Base-by-base conservation (phyloP, 176 grass and related monocot genomes). In the Carex littledalei region DNA sequence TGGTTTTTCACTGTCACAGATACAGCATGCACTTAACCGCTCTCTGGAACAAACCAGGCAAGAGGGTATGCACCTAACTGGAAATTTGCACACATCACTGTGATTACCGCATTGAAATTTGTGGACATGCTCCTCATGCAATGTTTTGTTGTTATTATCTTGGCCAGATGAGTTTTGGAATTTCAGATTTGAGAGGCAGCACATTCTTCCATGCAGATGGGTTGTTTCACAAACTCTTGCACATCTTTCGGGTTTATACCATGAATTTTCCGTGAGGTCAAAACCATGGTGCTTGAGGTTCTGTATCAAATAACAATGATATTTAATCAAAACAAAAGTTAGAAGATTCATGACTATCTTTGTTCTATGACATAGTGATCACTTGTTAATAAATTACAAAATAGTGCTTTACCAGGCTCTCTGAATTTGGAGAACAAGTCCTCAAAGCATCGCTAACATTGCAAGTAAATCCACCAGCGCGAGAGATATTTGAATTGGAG, bases 181-280 rank as follows among this genome's bases (percentile, higher is more conserved):
- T 39, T 91, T 79, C 67, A 31, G 64, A 88, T 88, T 80, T 83
- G 91, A 85, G 73, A 91, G 86, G 85, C 83, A 92, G 63, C 95
- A 93, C 71, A 82, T 75, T 81, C 68, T 89, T 72, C 83, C 86
- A 87, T 91, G 87, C 4, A 92, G 81, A 16, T 21, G 82, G 34
- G 41, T 84, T n/a, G 56, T 80, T 93, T 89, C 85, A 73, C 79
- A 26, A 86, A 79, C 88, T 83, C 50, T 63, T 20, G 88, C 86
- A 69, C 58, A 84, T 72, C 69, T 88, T 92, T 86, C 89, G 57
- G 88, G 89, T n/a, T 63, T 81, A 74, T 83, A 15, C 45, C 86
- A 88, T 35, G 86, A 86, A 58, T 87, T 87, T 84, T 89, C 85
- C 49, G 85, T 70, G 74, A 64, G 87, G 11, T 85, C 86, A 84